These are phyloP conservation scores for Tulasnella sp. DNA, from an alignment of 768 basidiomycete species.

Conservation along the genomic window DNA sequence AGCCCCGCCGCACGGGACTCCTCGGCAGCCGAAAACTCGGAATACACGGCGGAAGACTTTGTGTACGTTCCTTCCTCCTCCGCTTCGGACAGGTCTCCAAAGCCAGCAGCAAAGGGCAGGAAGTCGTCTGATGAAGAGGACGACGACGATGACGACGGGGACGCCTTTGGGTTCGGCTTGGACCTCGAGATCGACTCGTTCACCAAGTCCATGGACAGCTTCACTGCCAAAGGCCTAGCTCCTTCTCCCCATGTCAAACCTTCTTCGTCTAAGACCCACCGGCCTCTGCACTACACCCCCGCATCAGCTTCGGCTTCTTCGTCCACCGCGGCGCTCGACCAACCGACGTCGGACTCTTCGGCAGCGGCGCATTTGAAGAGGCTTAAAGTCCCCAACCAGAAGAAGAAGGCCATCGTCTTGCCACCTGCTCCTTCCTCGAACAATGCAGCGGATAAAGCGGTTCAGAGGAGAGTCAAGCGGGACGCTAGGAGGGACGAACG, in stretches of 20 bases:
- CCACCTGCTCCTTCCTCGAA: background rate
- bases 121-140: background rate
- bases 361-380: background rate
- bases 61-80: conserved; percentile 9
- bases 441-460: conserved; percentile 25
- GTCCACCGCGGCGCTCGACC: background rate
- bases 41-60: conserved; percentile 5
- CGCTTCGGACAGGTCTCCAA: background rate
- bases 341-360: background rate
- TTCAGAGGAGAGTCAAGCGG: conserved; percentile 8
- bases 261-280: background rate
- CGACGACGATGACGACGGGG: conserved; percentile 13
- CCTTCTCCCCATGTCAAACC: conserved; percentile 34
- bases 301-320: background rate
- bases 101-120: background rate
- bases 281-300: conserved; percentile 8
- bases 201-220: conserved; percentile 41
- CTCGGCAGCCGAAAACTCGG: background rate
- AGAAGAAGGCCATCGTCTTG: conserved; percentile 18
- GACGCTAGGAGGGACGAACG: conserved; percentile 22
- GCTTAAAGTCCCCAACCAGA: conserved; percentile 11
- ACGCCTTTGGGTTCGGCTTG: conserved; percentile 32
- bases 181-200: conserved; percentile 68
- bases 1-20: background rate
- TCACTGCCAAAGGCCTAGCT: conserved; percentile 29